phyloP scores from a whole-genome alignment of 2,329 filamentous ascomycete species.

The Daldinia eschscholtzii region DNA sequence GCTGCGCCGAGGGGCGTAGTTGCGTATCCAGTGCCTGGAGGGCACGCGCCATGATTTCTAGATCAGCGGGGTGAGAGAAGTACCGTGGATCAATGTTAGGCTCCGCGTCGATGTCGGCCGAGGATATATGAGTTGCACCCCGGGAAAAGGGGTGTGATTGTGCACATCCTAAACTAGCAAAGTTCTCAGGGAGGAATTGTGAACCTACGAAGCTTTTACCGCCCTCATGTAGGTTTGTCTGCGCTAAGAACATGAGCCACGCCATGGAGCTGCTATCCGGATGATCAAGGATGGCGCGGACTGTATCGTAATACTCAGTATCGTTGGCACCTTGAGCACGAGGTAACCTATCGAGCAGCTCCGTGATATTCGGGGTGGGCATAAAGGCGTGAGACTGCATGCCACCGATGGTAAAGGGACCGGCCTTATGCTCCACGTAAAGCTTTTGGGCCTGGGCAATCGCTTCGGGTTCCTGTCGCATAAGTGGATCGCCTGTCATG shows the following conservation, averaged over 20 bases:
- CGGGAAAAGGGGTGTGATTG: constrained; percentile 33
- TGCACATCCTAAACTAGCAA: constrained; percentile 33
- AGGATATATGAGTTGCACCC: constrained; percentile 16
- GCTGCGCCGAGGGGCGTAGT: background rate
- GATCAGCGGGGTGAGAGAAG: constrained; percentile 17
- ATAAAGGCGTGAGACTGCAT: constrained; percentile 47
- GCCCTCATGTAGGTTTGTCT: constrained; percentile 45
- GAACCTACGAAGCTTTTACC: constrained; percentile 44
- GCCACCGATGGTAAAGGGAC: constrained; percentile 42
- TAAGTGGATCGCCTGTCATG: constrained; percentile 12
- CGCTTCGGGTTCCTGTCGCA: constrained; percentile 40
- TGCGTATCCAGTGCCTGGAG: constrained; percentile 51
- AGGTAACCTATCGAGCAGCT: constrained; percentile 32
- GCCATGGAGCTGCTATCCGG: constrained; percentile 38
- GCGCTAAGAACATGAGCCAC: constrained; percentile 46
- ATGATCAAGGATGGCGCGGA: constrained; percentile 40
- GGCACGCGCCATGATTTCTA: constrained; percentile 17
- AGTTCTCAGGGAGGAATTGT: constrained; percentile 40
- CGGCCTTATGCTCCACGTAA: constrained; percentile 35
- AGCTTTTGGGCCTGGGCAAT: constrained; percentile 21
- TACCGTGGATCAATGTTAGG: constrained; percentile 19
- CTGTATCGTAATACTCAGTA: constrained; percentile 26
- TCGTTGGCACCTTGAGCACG: constrained; percentile 13
- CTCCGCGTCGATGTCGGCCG: background rate
- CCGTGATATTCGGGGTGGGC: constrained; percentile 30